A percentile compares a stretch with the other conserved stretches of the same genome.
Evolutionary conservation across 108 stramenopile genomes (phyloP).

Genomic region (Nitzschia sp.): DNA sequence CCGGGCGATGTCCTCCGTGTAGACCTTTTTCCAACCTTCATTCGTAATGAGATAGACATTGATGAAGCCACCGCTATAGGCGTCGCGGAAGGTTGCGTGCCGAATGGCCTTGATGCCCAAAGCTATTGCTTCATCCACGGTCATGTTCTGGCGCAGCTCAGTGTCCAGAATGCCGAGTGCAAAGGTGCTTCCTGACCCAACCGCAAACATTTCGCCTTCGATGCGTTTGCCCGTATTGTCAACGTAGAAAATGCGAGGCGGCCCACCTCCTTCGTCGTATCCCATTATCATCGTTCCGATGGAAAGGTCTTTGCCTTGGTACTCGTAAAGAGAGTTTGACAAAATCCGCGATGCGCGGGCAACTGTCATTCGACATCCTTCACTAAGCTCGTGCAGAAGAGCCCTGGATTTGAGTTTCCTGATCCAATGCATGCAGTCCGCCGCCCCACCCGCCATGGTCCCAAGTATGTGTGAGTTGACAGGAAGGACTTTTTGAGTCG

Average conservation of each 20-base stretch:
- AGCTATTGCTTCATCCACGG: constrained; percentile 74
- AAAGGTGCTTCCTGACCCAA: constrained; percentile 85
- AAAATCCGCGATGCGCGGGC: constrained; percentile 73
- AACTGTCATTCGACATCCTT: constrained; percentile 68
- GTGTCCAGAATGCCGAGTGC: constrained; percentile 87
- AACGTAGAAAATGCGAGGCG: constrained; percentile 80
- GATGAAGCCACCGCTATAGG: constrained; percentile 82
- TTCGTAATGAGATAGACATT: constrained; percentile 81
- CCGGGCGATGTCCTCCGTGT: constrained; percentile 74
- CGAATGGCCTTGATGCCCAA: constrained; percentile 88
- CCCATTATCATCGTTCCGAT: constrained; percentile 93
- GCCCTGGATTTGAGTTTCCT: constrained; percentile 69
- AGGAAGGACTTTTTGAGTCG: constrained; percentile 83
- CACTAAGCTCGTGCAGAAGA: constrained; percentile 57
- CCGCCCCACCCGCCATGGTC: constrained; percentile 92
- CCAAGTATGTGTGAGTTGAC: constrained; percentile 77
- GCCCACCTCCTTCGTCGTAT: constrained; percentile 39
- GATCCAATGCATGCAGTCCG: constrained; percentile 87
- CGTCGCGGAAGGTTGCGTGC: constrained; percentile 89
- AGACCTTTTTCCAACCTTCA: constrained; percentile 79
- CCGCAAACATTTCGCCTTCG: constrained; percentile 83
- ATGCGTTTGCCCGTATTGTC: constrained; percentile 81
- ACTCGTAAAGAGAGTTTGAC: constrained; percentile 64
- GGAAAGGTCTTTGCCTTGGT: constrained; percentile 54
- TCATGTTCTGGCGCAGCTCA: constrained; percentile 60